Base-by-base conservation (phyloP, 2,329 filamentous ascomycete genomes). In the Verticillium nubilum region DNA sequence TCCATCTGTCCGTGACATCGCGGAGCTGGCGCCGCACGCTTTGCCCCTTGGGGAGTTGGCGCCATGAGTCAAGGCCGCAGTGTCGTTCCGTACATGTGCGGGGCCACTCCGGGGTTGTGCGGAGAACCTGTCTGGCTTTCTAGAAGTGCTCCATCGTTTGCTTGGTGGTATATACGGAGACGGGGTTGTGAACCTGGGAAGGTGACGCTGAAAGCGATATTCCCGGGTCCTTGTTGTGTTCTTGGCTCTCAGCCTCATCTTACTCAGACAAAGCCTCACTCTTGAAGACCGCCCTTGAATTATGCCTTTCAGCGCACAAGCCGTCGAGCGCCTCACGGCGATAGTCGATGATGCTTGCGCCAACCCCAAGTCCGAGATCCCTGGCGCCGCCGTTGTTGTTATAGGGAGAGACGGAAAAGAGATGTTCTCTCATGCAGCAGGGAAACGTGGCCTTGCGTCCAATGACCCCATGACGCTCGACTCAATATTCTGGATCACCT, bases 401-500 rank as follows among this genome's bases (percentile, higher is more conserved):
- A 71, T 84, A n/a, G 77, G 72, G 62, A 79, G 74, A 57, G 66
- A 75, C 61, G 81, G 81, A 23, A 68, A 75, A 2, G 78, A 81
- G 9, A 68, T 80, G 0, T 79, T 82, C 63, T 72, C 74, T 2
- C 74, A 85, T 64, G 72, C 81, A 0, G 70, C 78, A 0, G 83
- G 83, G 1, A 78, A 74, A 19, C 71, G 76, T 2, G 82, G 82
- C 0, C 54, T 75, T 5, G 70, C 56, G 0, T 72, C 73, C 2
- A 64, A 73, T 0, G 78, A 84, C 53, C 73, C 79, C 4, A 85
- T 90, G 81, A 79, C 79, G 0, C 70, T 85, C 0, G 85, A 90
- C 42, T 84, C 76, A 9, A 73, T 85, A 1, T 89, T 87, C 67
- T 85, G 80, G 80, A 74, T 86, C 5, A 83, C 83, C 0, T 84